These are phyloP conservation scores for Tulasnella sp. DNA, from an alignment of 768 basidiomycete genomes.

Conservation along the genomic window DNA sequence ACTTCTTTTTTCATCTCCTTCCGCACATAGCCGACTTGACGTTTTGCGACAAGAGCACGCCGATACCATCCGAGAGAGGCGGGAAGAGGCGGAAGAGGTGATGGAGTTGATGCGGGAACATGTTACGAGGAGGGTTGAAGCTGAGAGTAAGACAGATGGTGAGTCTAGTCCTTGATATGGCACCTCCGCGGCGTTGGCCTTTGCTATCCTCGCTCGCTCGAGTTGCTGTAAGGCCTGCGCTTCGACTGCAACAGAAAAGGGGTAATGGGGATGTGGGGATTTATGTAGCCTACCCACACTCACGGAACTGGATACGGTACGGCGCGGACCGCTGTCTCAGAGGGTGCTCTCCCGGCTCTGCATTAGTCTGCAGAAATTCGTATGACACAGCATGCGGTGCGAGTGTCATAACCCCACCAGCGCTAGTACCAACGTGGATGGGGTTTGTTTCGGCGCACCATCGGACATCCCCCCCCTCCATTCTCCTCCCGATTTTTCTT, in stretches of 20 bases:
- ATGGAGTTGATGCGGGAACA: conserved; percentile 52
- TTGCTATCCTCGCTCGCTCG: no score
- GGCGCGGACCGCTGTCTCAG: no score
- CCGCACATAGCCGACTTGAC: conserved; percentile 6
- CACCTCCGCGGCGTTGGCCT: no score
- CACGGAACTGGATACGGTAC: not conserved
- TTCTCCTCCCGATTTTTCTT: no score
- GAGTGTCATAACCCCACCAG: no score
- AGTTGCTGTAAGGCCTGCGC: not conserved
- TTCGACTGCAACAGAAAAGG: no score
- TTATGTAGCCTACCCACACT: conserved; percentile 12
- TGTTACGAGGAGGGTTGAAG: conserved; percentile 49
- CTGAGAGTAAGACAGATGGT: conserved; percentile 62
- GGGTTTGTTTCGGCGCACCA: not conserved
- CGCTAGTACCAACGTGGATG: no score
- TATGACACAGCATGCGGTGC: no score
- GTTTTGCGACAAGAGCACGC: not conserved
- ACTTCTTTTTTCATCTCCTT: not conserved
- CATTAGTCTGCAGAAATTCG: no score
- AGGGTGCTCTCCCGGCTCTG: no score
- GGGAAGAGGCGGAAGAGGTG: conserved; percentile 53
- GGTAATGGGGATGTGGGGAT: no score
- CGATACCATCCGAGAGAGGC: conserved; percentile 52
- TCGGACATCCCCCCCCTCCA: no score
- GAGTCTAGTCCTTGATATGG: conserved; percentile 14